Evolutionary conservation across 1,284 basidiomycete species (phyloP).

Genomic region (Spongispora temasekensis): DNA sequence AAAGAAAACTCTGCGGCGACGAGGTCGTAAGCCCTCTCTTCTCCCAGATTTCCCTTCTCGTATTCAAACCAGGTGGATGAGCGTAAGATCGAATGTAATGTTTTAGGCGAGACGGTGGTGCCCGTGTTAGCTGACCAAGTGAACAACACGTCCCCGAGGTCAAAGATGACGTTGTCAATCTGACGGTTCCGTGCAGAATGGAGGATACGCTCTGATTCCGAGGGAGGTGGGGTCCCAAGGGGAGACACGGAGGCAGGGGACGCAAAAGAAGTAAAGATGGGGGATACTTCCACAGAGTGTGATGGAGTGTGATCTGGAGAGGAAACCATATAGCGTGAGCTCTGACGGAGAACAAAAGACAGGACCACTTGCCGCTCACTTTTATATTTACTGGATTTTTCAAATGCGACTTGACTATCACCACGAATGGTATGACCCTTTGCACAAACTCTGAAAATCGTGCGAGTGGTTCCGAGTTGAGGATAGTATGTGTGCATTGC

Average conservation of each 20-base stretch:
- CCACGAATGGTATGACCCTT: no score
- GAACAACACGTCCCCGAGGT: constrained; percentile 27
- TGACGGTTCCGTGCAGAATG: constrained; percentile 10
- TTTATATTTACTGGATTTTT: no score
- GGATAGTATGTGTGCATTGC: no score
- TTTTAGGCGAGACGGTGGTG: constrained; percentile 19
- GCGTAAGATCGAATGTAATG: constrained; percentile 13
- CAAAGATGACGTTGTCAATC: constrained; percentile 27
- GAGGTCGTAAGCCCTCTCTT: constrained; percentile 16
- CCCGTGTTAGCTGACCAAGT: constrained; percentile 22
- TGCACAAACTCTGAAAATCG: no score
- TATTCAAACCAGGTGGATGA: constrained; percentile 27
- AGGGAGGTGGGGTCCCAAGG: constrained; percentile 7
- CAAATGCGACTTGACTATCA: no score
- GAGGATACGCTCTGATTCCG: neutral
- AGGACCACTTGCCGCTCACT: no score
- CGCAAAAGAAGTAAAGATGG: constrained; percentile 3
- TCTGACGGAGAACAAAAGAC: no score
- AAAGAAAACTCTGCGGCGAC: constrained; percentile 18
- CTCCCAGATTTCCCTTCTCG: constrained; percentile 22
- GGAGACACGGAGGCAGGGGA: constrained; percentile 1
- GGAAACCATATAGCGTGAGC: no score
- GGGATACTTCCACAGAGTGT: neutral
- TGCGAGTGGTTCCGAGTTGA: no score
- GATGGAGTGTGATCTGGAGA: neutral